These are phyloP conservation scores for Tetracladium setigerum DNA, from an alignment of 495 filamentous ascomycete genomes.

Conservation along the genomic window DNA sequence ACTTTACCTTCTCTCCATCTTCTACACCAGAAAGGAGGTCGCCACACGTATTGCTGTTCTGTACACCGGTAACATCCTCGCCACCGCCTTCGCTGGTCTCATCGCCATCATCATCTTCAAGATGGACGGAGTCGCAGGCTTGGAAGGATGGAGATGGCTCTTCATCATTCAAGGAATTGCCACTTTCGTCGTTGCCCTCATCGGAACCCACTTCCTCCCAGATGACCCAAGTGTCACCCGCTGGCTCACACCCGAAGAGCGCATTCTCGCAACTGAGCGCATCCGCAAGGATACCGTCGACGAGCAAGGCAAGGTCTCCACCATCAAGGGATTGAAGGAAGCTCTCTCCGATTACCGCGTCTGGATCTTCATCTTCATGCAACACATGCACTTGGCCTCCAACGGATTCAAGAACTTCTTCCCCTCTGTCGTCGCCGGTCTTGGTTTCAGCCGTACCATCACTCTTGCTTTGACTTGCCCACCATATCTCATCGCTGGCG, in stretches of 20 bases:
- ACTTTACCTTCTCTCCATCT: slow-evolving; percentile 50
- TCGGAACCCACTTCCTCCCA: slow-evolving; percentile 34
- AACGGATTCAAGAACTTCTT: slow-evolving; percentile 33
- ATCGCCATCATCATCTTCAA: slow-evolving; percentile 31
- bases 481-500: slow-evolving; percentile 31
- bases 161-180: slow-evolving; percentile 61
- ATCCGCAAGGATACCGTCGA: slow-evolving; percentile 26
- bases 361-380: slow-evolving; percentile 28
- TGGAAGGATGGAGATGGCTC: slow-evolving; percentile 28
- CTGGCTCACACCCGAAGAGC: slow-evolving; percentile 22
- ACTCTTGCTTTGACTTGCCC: slow-evolving; percentile 15
- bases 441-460: slow-evolving; percentile 29
- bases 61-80: slow-evolving; percentile 30
- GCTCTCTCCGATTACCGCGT: slow-evolving; percentile 21
- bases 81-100: slow-evolving; percentile 38
- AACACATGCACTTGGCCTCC: slow-evolving; percentile 25
- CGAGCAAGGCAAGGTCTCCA: slow-evolving; percentile 11
- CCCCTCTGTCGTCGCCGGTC: slow-evolving; percentile 32
- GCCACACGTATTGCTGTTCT: slow-evolving; percentile 41
- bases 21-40: slow-evolving; percentile 52
- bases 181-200: slow-evolving; percentile 44
- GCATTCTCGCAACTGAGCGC: slow-evolving; percentile 18
- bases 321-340: slow-evolving; percentile 23
- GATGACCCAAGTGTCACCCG: slow-evolving; percentile 24
- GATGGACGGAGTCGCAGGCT: slow-evolving; percentile 20